Percentiles rank a stretch among this genome's conserved stretches.
phyloP scores from a whole-genome alignment of 106 monocot species.

The Amphibolis antarctica region DNA sequence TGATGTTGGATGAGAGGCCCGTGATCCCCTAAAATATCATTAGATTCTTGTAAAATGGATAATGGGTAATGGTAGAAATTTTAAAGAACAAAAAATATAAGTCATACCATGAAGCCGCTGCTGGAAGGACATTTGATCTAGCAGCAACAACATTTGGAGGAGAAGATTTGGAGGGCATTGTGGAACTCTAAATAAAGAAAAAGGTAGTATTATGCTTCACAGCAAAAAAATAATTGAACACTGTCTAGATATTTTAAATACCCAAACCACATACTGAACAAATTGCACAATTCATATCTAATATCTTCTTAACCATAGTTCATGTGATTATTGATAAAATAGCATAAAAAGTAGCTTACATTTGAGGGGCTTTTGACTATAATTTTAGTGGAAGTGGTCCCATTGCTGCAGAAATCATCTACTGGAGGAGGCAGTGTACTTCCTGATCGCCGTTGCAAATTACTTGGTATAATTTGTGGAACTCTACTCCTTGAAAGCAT shows the following conservation, averaged over 20 bases:
- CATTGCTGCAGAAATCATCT: conserved; percentile 36
- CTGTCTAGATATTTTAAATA: neutral
- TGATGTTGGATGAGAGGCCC: conserved; percentile 16
- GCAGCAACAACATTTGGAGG: conserved; percentile 12
- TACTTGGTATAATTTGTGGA: conserved; percentile 40
- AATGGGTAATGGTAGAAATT: neutral
- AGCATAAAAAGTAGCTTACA: conserved; percentile 23
- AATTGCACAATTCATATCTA: neutral
- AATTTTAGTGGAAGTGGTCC: conserved; percentile 17
- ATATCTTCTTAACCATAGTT: neutral
- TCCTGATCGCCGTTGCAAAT: conserved; percentile 41
- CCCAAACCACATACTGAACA: neutral
- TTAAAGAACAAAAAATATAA: conserved; percentile 8
- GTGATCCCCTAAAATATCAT: conserved; percentile 28
- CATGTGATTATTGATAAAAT: neutral
- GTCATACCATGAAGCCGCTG: conserved; percentile 61
- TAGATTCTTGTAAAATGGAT: neutral
- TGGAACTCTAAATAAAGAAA: conserved; percentile 20
- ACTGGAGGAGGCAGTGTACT: conserved; percentile 49
- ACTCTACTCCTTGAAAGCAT: conserved; percentile 41
- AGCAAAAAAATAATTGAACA: neutral
- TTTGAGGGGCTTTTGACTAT: conserved; percentile 19
- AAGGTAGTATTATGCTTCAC: neutral
- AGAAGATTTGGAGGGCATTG: conserved; percentile 27
- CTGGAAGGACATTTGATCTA: conserved; percentile 36